Percentiles rank a stretch among this genome's conserved stretches.
These are phyloP conservation scores for Yamadazyma siamensis DNA, from an alignment of 1,139 yeast species.

Conservation along the genomic window DNA sequence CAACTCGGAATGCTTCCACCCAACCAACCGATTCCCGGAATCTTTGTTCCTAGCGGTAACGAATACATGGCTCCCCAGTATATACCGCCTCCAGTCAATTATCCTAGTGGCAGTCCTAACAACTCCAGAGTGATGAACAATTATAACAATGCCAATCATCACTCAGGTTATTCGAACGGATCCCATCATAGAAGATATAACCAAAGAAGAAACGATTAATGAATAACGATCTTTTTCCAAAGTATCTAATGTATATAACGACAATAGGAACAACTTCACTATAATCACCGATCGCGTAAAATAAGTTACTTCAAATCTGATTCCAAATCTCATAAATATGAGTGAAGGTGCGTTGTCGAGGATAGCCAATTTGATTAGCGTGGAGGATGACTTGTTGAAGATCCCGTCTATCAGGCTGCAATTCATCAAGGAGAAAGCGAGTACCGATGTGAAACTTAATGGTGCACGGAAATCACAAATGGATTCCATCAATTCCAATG, in stretches of 20 bases:
- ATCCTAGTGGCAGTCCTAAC: slow-evolving; percentile 15
- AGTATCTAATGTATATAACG: slow-evolving; percentile 3
- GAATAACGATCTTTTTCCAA: slow-evolving; percentile 4
- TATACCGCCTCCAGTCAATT: slow-evolving; percentile 29
- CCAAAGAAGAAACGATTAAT: slow-evolving; percentile 6
- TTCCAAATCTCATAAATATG: too few species aligned
- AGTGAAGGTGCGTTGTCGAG: slow-evolving; percentile 43
- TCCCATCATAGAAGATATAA: slow-evolving; percentile 6
- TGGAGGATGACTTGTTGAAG: slow-evolving; percentile 59
- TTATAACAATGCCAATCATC: slow-evolving; percentile 7
- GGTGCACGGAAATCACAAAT: slow-evolving; percentile 62
- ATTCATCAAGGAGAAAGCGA: slow-evolving; percentile 63
- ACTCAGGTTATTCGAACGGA: slow-evolving; percentile 9
- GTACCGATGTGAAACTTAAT: slow-evolving; percentile 68
- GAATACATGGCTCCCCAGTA: slow-evolving; percentile 30
- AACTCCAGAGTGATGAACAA: slow-evolving; percentile 15
- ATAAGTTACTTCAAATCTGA: too few species aligned
- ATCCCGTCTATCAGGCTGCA: slow-evolving; percentile 55
- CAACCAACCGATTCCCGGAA: slow-evolving; percentile 30
- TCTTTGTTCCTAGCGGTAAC: slow-evolving; percentile 31
- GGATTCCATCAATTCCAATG: slow-evolving; percentile 44
- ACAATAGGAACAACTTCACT: too few species aligned
- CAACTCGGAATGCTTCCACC: slow-evolving; percentile 29
- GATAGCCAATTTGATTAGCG: slow-evolving; percentile 43
- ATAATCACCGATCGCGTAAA: too few species aligned